Base-by-base conservation (phyloP, 177 flowering plant genomes). In the Vitis hybrid region DNA sequence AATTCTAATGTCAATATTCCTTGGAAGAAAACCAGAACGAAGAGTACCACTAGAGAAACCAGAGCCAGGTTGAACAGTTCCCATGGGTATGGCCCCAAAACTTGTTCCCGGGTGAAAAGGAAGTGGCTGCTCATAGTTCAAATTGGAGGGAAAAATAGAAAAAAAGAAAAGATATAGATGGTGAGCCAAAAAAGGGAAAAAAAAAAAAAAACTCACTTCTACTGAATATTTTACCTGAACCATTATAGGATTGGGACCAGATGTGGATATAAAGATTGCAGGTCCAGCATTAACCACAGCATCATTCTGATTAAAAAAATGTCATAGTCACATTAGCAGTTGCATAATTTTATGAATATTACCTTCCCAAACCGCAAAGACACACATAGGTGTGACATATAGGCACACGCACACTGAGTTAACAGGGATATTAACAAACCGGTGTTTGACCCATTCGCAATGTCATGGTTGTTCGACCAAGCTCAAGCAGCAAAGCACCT, bases 251-350 rank as follows among this genome's bases (percentile, higher is more conserved):
- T 89, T 89, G 21, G 91, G 91, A 23, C 87, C 93, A 60, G 87
- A 73, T 65, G 83, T 62, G 64, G 91, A 84, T 69, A 89, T 76
- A 74, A 86, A 89, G 56, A 89, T 76, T 23, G 93, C 85, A 58
- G 93, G 88, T 64, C 93, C 93, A 63, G 91, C 86, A 82, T 87
- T 89, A 61, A 89, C 87, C 59, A 87, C 79, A 59, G 91, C 91
- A 70, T 85, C 89, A 50, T 84, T 79, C 93, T 89, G 86, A 4
- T 19, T 3, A 72, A 62, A n/a, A 64, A 66, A 39, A 19, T 1
- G 14, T 3, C 9, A 26, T 26, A 56, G 18, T 3, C 17, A 34
- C 54, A 62, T 30, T 19, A 17, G 56, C 17, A 12, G 4, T 51
- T 50, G 11, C 50, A 12, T 50, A 15, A 50, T n/a, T 19, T 11